These are phyloP conservation scores for Microcos paniculata DNA, from an alignment of 345 rosid genomes.

Conservation along the genomic window DNA sequence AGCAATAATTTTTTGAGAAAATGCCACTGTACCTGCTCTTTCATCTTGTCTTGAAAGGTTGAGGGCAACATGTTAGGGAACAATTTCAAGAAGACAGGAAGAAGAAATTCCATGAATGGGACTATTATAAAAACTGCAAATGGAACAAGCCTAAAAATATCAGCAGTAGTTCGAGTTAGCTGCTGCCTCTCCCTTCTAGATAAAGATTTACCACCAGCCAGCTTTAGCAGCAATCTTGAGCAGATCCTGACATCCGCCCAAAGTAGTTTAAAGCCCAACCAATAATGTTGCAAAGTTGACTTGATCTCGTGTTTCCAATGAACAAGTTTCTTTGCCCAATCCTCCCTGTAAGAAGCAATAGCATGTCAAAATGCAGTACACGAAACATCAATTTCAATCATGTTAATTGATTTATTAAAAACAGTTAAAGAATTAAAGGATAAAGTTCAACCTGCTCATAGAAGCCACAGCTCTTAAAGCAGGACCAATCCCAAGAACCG, in stretches of 20 bases:
- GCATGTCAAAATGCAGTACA: slow-evolving; percentile 15
- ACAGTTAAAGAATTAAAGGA: neutral
- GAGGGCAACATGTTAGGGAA: slow-evolving; percentile 98
- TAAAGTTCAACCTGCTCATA: slow-evolving; percentile 76
- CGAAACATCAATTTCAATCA: slow-evolving; percentile 13
- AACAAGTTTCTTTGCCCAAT: slow-evolving; percentile 79
- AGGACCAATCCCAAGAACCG: slow-evolving; percentile 81
- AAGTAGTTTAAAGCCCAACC: slow-evolving; percentile 85
- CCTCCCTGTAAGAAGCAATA: slow-evolving; percentile 57
- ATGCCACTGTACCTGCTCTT: slow-evolving; percentile 65
- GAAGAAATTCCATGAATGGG: slow-evolving; percentile 96
- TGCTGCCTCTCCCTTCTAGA: slow-evolving; percentile 89
- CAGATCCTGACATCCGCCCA: slow-evolving; percentile 90
- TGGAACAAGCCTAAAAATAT: slow-evolving; percentile 82
- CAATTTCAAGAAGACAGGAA: slow-evolving; percentile 78
- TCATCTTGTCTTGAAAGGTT: slow-evolving; percentile 97
- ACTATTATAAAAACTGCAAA: slow-evolving; percentile 82
- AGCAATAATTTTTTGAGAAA: neutral
- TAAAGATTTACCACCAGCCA: slow-evolving; percentile 82
- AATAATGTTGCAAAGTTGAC: slow-evolving; percentile 85
- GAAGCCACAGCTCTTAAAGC: slow-evolving; percentile 87
- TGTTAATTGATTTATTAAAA: slow-evolving; percentile 2
- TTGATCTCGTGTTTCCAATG: slow-evolving; percentile 87
- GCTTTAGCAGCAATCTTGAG: slow-evolving; percentile 77
- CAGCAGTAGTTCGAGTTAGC: slow-evolving; percentile 77